phyloP scores from a whole-genome alignment of 2,329 filamentous ascomycete species.

The Seiridium cupressi region DNA sequence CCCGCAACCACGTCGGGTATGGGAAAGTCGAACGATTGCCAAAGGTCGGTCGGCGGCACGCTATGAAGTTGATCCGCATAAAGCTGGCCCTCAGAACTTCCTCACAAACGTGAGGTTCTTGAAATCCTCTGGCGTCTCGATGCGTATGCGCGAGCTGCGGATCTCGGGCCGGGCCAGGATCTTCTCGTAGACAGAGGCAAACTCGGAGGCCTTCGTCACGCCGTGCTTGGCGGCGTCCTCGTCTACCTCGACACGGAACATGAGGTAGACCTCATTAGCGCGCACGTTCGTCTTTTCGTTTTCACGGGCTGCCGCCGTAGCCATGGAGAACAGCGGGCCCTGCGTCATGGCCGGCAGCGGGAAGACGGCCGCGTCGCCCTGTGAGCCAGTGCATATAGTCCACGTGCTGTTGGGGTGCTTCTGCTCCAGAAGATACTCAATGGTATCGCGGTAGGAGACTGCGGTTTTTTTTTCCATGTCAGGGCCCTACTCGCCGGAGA shows the following conservation, averaged over 20 bases:
- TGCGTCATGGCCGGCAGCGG: conserved; percentile 28
- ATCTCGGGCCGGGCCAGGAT: conserved; percentile 12
- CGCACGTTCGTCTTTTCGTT: conserved; percentile 30
- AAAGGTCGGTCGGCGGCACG: too few relatives aligned
- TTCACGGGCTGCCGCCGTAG: conserved; percentile 25
- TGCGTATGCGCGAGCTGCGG: background rate
- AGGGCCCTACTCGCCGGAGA: background rate
- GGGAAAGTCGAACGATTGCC: too few relatives aligned
- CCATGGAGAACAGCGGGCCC: conserved; percentile 34
- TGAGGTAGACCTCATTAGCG: conserved; percentile 38
- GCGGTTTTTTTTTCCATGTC: background rate
- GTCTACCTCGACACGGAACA: conserved; percentile 24
- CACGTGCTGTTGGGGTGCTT: conserved; percentile 19
- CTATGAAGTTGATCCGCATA: too few relatives aligned
- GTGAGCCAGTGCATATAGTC: conserved; percentile 30
- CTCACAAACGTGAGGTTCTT: background rate
- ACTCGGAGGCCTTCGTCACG: conserved; percentile 15
- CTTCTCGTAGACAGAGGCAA: conserved; percentile 15
- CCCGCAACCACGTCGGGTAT: too few relatives aligned
- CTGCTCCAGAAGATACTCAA: conserved; percentile 30
- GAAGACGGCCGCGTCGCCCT: conserved; percentile 21
- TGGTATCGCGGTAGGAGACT: conserved; percentile 30
- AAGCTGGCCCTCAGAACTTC: background rate
- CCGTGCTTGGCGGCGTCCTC: conserved; percentile 13
- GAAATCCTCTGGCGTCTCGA: background rate